phyloP scores from a whole-genome alignment of 306 rosid genomes.

The Senna tora region DNA sequence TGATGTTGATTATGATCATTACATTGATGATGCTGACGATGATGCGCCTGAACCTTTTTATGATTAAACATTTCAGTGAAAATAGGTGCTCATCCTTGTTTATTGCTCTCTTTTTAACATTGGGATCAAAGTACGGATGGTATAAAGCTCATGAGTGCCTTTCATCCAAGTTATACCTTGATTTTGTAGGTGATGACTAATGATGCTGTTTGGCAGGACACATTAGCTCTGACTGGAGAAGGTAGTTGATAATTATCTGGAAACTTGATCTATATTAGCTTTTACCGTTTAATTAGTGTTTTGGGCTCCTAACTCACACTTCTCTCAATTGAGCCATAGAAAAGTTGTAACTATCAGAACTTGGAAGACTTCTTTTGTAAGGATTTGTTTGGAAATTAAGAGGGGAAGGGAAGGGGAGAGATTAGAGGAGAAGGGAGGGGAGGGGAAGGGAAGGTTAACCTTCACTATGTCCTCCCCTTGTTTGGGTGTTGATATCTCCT shows the following conservation, averaged over 20 bases:
- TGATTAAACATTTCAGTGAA: conserved; percentile 18
- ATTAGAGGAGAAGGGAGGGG: too few species aligned
- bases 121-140: conserved; percentile 25
- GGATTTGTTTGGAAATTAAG: too few species aligned
- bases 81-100: neutral
- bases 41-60: neutral
- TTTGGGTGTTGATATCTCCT: too few species aligned
- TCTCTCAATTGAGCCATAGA: neutral
- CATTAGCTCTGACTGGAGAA: neutral
- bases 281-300: neutral
- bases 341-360: neutral
- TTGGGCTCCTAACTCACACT: neutral
- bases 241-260: conserved; percentile 27
- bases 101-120: neutral
- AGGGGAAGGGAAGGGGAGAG: too few species aligned
- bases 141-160: neutral
- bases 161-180: conserved; percentile 11
- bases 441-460: too few species aligned
- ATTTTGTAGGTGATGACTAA: conserved; percentile 16
- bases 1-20: conserved; percentile 44
- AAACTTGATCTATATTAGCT: neutral
- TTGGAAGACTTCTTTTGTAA: neutral
- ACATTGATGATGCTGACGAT: conserved; percentile 3
- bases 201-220: conserved; percentile 19
- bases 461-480: too few species aligned